A percentile compares a stretch with the other conserved stretches of the same genome.
phyloP scores from a whole-genome alignment of 495 filamentous ascomycete genomes.

The Cercophora samala region DNA sequence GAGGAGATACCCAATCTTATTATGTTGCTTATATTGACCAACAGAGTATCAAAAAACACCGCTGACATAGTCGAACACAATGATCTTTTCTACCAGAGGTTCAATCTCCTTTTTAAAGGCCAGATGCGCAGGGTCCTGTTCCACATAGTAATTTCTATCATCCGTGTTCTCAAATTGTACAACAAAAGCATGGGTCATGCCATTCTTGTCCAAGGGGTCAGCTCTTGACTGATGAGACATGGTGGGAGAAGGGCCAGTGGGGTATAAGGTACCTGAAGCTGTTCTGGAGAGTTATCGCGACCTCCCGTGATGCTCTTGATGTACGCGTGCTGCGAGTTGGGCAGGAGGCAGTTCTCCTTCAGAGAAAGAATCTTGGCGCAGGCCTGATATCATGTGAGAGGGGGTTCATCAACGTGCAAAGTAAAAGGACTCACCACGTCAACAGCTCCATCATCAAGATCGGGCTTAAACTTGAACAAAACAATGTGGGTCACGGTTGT shows the following conservation, averaged over 20 bases:
- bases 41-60: too few relatives aligned
- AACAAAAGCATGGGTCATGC: constrained; percentile 59
- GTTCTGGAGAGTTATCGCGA: constrained; percentile 60
- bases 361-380: constrained; percentile 31
- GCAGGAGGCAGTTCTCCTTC: constrained; percentile 45
- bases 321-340: constrained; percentile 52
- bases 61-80: constrained; percentile 45
- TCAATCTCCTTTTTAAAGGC: constrained; percentile 42
- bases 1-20: background rate
- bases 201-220: constrained; percentile 35
- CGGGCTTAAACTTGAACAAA: constrained; percentile 57
- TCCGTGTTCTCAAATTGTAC: constrained; percentile 56
- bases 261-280: constrained; percentile 54
- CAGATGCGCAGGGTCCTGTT: constrained; percentile 50
- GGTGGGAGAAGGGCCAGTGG: background rate
- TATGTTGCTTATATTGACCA: too few relatives aligned
- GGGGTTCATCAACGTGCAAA: background rate
- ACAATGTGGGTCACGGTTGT: constrained; percentile 53
- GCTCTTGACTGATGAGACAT: background rate
- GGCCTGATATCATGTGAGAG: constrained; percentile 18
- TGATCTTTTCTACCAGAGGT: constrained; percentile 38
- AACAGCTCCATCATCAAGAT: constrained; percentile 35
- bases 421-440: constrained; percentile 42
- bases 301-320: constrained; percentile 59
- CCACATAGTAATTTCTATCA: constrained; percentile 56